These are phyloP conservation scores for Adenanthera pavonina DNA, from an alignment of 306 rosid species.

Conservation along the genomic window DNA sequence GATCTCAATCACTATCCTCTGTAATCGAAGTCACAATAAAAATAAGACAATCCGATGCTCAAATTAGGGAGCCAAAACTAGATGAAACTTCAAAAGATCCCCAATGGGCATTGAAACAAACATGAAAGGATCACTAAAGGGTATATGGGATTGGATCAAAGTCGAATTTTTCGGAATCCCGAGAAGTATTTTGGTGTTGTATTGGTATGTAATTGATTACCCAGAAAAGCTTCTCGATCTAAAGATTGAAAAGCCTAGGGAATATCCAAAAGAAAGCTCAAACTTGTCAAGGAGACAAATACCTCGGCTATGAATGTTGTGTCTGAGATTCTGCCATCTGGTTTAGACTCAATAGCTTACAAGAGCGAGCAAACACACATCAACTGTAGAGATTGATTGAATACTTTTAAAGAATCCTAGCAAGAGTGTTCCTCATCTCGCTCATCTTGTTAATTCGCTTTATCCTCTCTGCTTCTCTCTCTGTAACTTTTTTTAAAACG, in stretches of 20 bases:
- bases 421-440: slow-evolving; percentile 11
- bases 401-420: slow-evolving; percentile 11
- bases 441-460: neutral
- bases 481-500: slow-evolving; percentile 49
- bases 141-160: slow-evolving; percentile 46
- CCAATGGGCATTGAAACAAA: slow-evolving; percentile 41
- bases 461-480: slow-evolving; percentile 32
- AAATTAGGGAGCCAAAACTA: slow-evolving; percentile 37
- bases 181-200: slow-evolving; percentile 33
- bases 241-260: slow-evolving; percentile 40
- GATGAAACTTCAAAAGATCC: slow-evolving; percentile 21
- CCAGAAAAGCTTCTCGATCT: slow-evolving; percentile 49
- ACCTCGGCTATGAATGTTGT: slow-evolving; percentile 41
- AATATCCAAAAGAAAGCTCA: slow-evolving; percentile 39
- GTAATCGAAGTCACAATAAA: slow-evolving; percentile 41
- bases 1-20: slow-evolving; percentile 49
- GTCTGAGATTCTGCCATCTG: slow-evolving; percentile 43
- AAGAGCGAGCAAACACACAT: neutral
- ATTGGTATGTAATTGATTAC: slow-evolving; percentile 34
- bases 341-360: neutral
- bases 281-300: slow-evolving; percentile 40
- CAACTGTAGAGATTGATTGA: slow-evolving; percentile 36
- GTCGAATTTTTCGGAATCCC: slow-evolving; percentile 44
- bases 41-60: slow-evolving; percentile 38
- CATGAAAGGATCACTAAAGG: slow-evolving; percentile 15